Conservation (phyloP, 2,329 filamentous ascomycete species). For the Clonostachys chloroleuca region DNA sequence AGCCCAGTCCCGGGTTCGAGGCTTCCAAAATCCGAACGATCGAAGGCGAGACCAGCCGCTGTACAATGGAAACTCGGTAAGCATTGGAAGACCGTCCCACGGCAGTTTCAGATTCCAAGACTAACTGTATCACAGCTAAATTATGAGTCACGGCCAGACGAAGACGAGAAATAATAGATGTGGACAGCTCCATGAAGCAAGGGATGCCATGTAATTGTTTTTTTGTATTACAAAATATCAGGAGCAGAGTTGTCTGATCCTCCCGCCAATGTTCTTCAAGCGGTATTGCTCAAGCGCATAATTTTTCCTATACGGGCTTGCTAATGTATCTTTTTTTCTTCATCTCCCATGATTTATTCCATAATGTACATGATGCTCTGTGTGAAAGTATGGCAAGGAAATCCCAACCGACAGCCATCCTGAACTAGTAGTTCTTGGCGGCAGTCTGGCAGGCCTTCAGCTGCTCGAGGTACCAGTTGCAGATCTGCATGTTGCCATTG, state of each 20-base stretch:
- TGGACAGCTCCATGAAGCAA: slow-evolving; percentile 8
- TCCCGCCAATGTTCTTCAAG: too few species aligned
- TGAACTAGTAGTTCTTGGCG: slow-evolving; percentile 62
- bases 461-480: slow-evolving; percentile 97
- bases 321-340: slow-evolving; percentile 1
- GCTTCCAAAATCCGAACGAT: slow-evolving; percentile 41
- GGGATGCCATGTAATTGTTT: slow-evolving; percentile 9
- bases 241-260: too few species aligned
- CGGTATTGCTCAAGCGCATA: too few species aligned
- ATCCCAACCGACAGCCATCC: too few species aligned
- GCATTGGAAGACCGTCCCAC: slow-evolving; percentile 15
- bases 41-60: slow-evolving; percentile 61
- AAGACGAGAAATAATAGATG: slow-evolving; percentile 37
- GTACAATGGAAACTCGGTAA: slow-evolving; percentile 88
- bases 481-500: slow-evolving; percentile 89
- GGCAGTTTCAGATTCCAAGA: neutral
- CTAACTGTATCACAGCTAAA: slow-evolving; percentile 44
- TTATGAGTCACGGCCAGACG: slow-evolving; percentile 61
- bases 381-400: too few species aligned
- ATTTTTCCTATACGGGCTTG: too few species aligned
- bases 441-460: slow-evolving; percentile 84
- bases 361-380: too few species aligned
- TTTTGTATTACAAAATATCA: neutral
- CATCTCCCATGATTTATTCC: slow-evolving; percentile 4
- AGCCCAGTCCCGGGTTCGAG: slow-evolving; percentile 9